Conservation (phyloP, 768 basidiomycete species). For the Wakefieldia striispora region DNA sequence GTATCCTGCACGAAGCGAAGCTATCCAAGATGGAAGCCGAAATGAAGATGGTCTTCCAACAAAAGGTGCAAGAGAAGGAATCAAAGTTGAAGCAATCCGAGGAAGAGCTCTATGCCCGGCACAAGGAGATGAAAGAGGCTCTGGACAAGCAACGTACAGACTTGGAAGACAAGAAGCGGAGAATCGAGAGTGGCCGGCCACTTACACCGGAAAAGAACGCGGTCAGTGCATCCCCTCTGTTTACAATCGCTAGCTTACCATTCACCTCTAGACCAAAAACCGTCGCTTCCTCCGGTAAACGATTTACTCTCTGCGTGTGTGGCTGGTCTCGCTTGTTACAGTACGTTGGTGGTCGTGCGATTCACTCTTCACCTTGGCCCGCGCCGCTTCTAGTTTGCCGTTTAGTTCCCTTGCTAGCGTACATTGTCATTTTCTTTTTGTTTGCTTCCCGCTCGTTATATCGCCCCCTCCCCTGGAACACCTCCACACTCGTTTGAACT, state of each 20-base stretch:
- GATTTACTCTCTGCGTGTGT: slow-evolving; percentile 1
- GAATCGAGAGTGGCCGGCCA: slow-evolving; percentile 91
- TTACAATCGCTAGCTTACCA: slow-evolving; percentile 5
- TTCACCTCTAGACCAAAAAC: slow-evolving; percentile 31
- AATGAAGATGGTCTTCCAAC: slow-evolving; percentile 99
- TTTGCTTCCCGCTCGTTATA: slow-evolving; percentile 32
- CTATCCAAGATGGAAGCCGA: slow-evolving; percentile 99
- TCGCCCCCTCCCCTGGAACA: slow-evolving; percentile 39
- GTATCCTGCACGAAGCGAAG: slow-evolving; percentile 94
- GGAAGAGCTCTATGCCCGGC: slow-evolving; percentile 97
- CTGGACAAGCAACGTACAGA: slow-evolving; percentile 94
- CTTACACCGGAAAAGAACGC: slow-evolving; percentile 92
- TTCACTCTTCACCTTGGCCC: slow-evolving; percentile 26
- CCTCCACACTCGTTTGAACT: slow-evolving; percentile 56
- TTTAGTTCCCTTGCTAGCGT: slow-evolving; percentile 41
- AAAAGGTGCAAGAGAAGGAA: slow-evolving; percentile 99
- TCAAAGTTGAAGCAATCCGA: slow-evolving; percentile 98
- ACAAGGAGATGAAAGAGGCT: slow-evolving; percentile 99
- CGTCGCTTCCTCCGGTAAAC: slow-evolving; percentile 37
- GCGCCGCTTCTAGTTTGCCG: slow-evolving; percentile 38
- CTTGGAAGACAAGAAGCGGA: slow-evolving; percentile 97
- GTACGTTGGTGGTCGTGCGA: slow-evolving; percentile 27
- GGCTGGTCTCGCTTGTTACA: slow-evolving; percentile 26
- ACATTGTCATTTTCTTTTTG: slow-evolving; percentile 32
- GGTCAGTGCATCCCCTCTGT: slow-evolving; percentile 45